A percentile compares a stretch with the other conserved stretches of the same genome.
Evolutionary conservation across 495 filamentous ascomycete genomes (phyloP).

Genomic region (Rostrohypoxylon terebratum): DNA sequence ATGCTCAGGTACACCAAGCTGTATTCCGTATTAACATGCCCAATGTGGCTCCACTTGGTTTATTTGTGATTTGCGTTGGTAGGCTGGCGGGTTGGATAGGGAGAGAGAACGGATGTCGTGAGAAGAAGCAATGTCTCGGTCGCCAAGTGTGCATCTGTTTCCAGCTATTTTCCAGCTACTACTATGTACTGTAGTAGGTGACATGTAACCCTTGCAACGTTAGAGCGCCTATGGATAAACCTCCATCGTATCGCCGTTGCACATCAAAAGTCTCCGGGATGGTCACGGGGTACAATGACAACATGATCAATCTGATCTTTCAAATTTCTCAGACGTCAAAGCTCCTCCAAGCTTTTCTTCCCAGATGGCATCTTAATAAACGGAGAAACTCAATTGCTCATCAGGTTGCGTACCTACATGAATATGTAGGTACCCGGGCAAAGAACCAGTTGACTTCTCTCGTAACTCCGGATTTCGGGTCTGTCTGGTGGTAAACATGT

Average conservation of each 20-base stretch:
- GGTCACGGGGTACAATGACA: slow-evolving; percentile 3
- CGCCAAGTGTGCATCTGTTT: slow-evolving; percentile 3
- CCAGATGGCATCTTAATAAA: not conserved
- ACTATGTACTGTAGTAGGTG: slow-evolving; percentile 2
- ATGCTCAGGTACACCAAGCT: slow-evolving; percentile 6
- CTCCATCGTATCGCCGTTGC: slow-evolving; percentile 1
- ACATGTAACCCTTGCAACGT: slow-evolving; percentile 8
- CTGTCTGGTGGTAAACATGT: not conserved
- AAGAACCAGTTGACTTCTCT: not conserved
- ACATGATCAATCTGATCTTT: slow-evolving; percentile 6
- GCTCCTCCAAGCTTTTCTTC: not conserved
- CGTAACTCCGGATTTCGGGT: not conserved
- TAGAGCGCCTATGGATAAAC: slow-evolving; percentile 3
- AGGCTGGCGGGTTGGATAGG: not conserved
- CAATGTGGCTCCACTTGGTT: slow-evolving; percentile 25
- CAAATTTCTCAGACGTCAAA: not conserved
- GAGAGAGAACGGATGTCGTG: slow-evolving; percentile 11
- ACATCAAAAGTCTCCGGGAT: slow-evolving; percentile 11
- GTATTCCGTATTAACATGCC: slow-evolving; percentile 17
- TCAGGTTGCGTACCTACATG: not conserved
- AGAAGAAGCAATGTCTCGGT: slow-evolving; percentile 12
- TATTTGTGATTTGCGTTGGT: slow-evolving; percentile 23
- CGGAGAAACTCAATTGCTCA: not conserved
- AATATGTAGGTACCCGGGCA: not conserved
- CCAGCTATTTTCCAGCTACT: not conserved